Evolutionary conservation across 2,329 filamentous ascomycete genomes (phyloP).

Genomic region (Neofusicoccum sp.): DNA sequence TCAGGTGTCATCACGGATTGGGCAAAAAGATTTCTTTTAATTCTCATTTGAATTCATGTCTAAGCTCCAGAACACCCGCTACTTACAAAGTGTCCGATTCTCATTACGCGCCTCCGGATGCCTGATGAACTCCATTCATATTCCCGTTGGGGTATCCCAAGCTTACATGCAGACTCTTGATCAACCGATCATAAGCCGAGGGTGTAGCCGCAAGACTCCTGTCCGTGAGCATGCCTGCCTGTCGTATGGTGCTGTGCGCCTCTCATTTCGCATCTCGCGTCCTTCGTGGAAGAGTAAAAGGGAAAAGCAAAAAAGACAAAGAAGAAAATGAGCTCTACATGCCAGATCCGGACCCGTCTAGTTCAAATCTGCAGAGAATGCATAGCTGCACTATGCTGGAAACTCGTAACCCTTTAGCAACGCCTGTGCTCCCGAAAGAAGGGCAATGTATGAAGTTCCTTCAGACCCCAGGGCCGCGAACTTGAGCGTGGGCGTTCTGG

Average conservation of each 20-base stretch:
- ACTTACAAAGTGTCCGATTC: too few species aligned
- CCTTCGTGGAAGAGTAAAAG: neutral
- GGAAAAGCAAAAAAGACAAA: neutral
- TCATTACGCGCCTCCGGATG: too few species aligned
- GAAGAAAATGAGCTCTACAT: neutral
- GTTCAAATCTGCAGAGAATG: neutral
- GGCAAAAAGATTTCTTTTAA: too few species aligned
- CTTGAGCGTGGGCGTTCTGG: slow-evolving; percentile 61
- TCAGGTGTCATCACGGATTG: too few species aligned
- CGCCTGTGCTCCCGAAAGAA: neutral
- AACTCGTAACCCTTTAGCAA: neutral
- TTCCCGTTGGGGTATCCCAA: neutral
- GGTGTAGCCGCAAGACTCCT: neutral
- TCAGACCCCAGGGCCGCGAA: slow-evolving; percentile 40
- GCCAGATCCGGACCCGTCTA: neutral
- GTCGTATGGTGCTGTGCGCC: neutral
- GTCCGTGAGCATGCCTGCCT: slow-evolving; percentile 51
- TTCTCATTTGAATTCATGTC: too few species aligned
- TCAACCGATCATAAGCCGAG: neutral
- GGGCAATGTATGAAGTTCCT: neutral
- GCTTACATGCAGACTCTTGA: neutral
- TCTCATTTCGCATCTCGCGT: neutral
- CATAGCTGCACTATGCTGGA: neutral
- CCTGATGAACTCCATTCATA: too few species aligned
- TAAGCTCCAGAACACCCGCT: too few species aligned